phyloP scores from a whole-genome alignment of 73 alveolate genomes.

The Symbiodinium pilosum region DNA sequence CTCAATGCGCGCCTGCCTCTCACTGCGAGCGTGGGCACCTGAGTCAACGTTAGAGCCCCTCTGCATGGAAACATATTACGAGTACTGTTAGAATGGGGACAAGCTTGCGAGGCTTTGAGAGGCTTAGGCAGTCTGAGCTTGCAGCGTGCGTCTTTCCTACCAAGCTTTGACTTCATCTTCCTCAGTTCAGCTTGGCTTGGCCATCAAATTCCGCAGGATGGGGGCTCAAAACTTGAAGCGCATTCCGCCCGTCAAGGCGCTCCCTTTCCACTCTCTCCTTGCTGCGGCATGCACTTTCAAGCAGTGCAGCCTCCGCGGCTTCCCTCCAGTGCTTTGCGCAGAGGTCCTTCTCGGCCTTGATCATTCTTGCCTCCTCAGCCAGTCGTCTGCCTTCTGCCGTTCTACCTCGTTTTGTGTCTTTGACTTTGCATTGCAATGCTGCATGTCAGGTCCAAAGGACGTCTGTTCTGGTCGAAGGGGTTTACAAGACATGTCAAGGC shows the following conservation, averaged over 20 bases:
- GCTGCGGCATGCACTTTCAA: neutral
- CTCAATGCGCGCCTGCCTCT: conserved; percentile 75
- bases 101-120: neutral
- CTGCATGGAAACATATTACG: neutral
- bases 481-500: neutral
- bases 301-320: neutral
- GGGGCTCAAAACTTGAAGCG: neutral
- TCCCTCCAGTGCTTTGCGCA: neutral
- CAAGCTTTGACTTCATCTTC: conserved; percentile 46
- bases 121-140: neutral
- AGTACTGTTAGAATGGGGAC: too few relatives aligned
- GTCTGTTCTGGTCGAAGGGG: too few relatives aligned
- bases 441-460: too few relatives aligned
- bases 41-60: neutral
- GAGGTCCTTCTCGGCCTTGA: conserved; percentile 61
- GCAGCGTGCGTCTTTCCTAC: conserved; percentile 55
- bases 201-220: neutral
- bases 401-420: conserved; percentile 15
- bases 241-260: neutral
- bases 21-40: conserved; percentile 85
- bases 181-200: neutral
- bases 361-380: conserved; percentile 40
- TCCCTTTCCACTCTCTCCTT: neutral
- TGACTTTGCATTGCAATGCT: neutral
- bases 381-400: conserved; percentile 88